Conservation (phyloP, 2,329 filamentous ascomycete species). For the Exophiala xenobiotica region DNA sequence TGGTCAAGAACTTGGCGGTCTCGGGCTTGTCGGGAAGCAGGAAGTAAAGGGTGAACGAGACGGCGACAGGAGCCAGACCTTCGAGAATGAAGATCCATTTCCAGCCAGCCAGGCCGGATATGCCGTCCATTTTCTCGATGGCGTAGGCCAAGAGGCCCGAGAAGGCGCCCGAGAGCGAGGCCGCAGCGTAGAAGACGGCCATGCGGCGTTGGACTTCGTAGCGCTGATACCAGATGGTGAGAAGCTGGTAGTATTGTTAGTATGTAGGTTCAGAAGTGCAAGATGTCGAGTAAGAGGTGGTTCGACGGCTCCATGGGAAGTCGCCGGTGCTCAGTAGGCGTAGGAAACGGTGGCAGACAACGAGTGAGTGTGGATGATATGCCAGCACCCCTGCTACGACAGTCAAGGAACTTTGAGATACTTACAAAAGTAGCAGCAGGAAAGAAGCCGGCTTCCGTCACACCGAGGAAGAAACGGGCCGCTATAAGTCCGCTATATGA, state of each 20-base stretch:
- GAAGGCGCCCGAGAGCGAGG: conserved; percentile 40
- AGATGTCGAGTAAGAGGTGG: too few species aligned
- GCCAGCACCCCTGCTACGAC: too few species aligned
- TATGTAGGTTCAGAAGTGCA: background rate
- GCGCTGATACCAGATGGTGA: conserved; percentile 37
- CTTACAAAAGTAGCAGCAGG: conserved; percentile 52
- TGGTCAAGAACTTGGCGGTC: conserved; percentile 67
- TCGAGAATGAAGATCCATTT: conserved; percentile 53
- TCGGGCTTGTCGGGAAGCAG: conserved; percentile 75
- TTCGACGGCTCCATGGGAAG: too few species aligned
- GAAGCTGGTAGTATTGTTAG: background rate
- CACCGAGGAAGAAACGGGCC: conserved; percentile 48
- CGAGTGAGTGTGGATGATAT: too few species aligned
- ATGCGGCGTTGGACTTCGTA: conserved; percentile 39
- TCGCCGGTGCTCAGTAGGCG: too few species aligned
- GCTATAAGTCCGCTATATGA: conserved; percentile 43
- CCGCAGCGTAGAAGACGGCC: conserved; percentile 34
- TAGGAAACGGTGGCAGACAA: too few species aligned
- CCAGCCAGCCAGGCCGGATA: conserved; percentile 42
- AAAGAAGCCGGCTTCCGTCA: conserved; percentile 50
- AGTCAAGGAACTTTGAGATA: background rate
- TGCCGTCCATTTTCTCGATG: conserved; percentile 49
- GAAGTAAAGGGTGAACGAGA: conserved; percentile 53
- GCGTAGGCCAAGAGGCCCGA: conserved; percentile 67
- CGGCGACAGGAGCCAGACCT: conserved; percentile 50